Base-by-base conservation (phyloP, 306 rosid genomes). In the Vigna hirtella region DNA sequence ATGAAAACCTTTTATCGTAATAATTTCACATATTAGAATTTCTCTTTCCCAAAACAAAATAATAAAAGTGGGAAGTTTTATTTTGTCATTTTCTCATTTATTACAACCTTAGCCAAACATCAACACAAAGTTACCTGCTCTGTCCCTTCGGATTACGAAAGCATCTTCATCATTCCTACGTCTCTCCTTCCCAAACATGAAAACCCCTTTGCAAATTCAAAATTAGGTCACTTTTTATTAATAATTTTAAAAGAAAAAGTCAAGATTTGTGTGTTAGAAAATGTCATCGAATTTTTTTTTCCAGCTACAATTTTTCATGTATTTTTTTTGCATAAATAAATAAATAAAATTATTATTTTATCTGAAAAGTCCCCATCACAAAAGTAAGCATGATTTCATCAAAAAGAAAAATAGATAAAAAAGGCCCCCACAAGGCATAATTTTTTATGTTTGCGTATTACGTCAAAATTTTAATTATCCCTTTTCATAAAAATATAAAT, bases 51-150 rank as follows among this genome's bases (percentile, higher is more conserved):
- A 17, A 38, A 38, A 4, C 6, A 30, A 51, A 20, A 20, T 18
- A 5, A 40, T 38, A 62, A 30, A 64, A 2, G 47, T 24, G 9
- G 2, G 59, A 59, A 30, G 22, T n/a, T 17, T 52, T 18, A 28
- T 79, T 24, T 82, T 72, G 83, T 79, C 81, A 76, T 76, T 72
- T 56, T 58, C 42, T 0, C n/a, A 20, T 67, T 49, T 64, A 53
- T n/a, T 65, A 24, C 57, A 28, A 50, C 73, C 57, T 63, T 59
- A 30, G 64, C 77, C 43, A 61, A 71, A 68, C 67, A 67, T 38
- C 56, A 45, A 11, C 40, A 6, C 6, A 56, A 24, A 70, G 30
- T 56, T 42, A 55, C 64, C 69, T 36, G 45, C 66, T 28, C 28
- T 34, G 69, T 32, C 76, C 63, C 63, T 63, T 24, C 17, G 43